phyloP scores from a whole-genome alignment of 495 filamentous ascomycete species.

The Tuber magnatum region DNA sequence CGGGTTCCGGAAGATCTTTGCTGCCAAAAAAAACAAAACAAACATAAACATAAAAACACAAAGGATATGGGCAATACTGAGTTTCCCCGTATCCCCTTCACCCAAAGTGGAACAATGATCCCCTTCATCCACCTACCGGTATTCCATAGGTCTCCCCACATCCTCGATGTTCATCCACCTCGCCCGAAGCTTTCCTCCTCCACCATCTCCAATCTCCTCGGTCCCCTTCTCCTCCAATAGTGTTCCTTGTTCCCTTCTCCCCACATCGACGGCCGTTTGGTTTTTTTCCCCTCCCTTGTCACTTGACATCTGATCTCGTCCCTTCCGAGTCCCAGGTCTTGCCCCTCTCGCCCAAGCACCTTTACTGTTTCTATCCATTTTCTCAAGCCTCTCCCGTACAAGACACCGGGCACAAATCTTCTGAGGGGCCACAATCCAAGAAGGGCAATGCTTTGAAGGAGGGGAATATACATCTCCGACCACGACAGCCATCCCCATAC shows the following conservation, averaged over 20 bases:
- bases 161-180: not conserved
- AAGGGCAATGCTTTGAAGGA: not conserved
- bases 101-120: slow-evolving; percentile 23
- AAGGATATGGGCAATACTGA: not conserved
- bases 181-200: not conserved
- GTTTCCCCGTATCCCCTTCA: not conserved
- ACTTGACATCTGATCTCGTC: slow-evolving; percentile 18
- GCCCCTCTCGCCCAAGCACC: slow-evolving; percentile 21
- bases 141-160: slow-evolving; percentile 9
- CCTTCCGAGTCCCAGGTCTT: slow-evolving; percentile 30
- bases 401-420: not conserved
- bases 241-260: slow-evolving; percentile 19
- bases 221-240: slow-evolving; percentile 8
- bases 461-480: not conserved
- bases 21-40: slow-evolving; percentile 35
- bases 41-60: slow-evolving; percentile 35
- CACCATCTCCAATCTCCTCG: slow-evolving; percentile 15
- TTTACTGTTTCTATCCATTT: not conserved
- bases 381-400: not conserved
- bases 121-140: slow-evolving; percentile 18
- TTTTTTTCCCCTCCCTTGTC: not conserved
- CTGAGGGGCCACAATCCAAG: not conserved
- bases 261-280: not conserved
- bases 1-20: slow-evolving; percentile 13
- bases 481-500: not conserved